These are phyloP conservation scores for Fusarium marasasianum DNA, from an alignment of 2,329 filamentous ascomycete species.

Conservation along the genomic window DNA sequence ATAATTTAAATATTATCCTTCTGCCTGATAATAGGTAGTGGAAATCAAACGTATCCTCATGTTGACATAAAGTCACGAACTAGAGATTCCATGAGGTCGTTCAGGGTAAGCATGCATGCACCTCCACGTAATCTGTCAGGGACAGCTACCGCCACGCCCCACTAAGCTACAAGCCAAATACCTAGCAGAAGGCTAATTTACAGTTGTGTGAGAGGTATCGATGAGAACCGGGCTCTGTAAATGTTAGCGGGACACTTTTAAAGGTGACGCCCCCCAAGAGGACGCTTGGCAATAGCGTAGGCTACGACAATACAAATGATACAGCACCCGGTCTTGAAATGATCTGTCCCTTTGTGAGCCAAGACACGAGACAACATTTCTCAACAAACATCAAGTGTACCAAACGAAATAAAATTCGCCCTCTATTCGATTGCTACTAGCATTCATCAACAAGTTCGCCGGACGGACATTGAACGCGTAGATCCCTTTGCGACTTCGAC, in stretches of 20 bases:
- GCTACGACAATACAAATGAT: slow-evolving; percentile 35
- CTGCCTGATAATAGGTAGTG: neutral
- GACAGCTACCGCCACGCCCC: slow-evolving; percentile 14
- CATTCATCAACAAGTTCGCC: slow-evolving; percentile 25
- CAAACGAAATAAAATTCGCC: neutral
- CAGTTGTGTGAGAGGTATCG: neutral
- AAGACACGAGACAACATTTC: slow-evolving; percentile 26
- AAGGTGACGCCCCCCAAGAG: slow-evolving; percentile 4
- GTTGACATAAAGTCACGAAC: neutral
- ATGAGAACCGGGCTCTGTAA: neutral
- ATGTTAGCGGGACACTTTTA: slow-evolving; percentile 7
- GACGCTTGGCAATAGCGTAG: slow-evolving; percentile 25
- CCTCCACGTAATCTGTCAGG: slow-evolving; percentile 34
- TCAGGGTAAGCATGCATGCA: slow-evolving; percentile 18
- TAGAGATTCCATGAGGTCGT: neutral
- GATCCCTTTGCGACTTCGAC: slow-evolving; percentile 36
- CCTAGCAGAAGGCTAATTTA: neutral
- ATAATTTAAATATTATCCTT: neutral
- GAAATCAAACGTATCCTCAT: neutral
- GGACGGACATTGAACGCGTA: slow-evolving; percentile 34
- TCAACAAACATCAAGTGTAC: slow-evolving; percentile 7
- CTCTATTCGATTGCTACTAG: neutral
- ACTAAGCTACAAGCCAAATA: slow-evolving; percentile 3
- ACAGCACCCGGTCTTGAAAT: slow-evolving; percentile 29
- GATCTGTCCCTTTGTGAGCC: slow-evolving; percentile 35